Evolutionary conservation across 352 stramenopile species (phyloP), one percentile per base, ranked within the genome.

Genomic region (Globisporangium megalacanthum): DNA sequence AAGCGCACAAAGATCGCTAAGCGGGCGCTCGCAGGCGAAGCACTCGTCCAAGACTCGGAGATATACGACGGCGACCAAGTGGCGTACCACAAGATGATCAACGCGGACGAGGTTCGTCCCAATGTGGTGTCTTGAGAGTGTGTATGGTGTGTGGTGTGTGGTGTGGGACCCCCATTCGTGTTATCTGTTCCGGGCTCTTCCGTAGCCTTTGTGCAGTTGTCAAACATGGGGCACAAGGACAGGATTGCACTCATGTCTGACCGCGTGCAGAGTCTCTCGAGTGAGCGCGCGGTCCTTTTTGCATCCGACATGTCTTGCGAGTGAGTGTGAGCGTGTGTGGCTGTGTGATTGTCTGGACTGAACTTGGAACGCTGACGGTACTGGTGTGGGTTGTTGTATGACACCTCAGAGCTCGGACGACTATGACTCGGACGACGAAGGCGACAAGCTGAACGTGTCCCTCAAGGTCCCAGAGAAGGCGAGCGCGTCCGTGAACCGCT

Each of bases 151-250:
- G 19, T 69, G 2, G 42, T 72, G 54, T 66, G 22, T 60, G 51
- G 52, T 37, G 72, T 50, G 17, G 8, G 55, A 65, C 68, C 84
- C 84, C 84, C 80, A 88, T 89, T 80, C 81, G 84, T 94, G 84
- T 94, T 94, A 90, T 94, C 82, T 94, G 84, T 92, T 92, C 83
- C 69, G 84, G 76, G 84, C 92, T 68, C 70, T 50, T 79, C 75
- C 72, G 82, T 95, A 93, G 83, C 82, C 83, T 90, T 61, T 13
- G 84, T 77, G 83, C 86, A 95, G 86, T 95, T 95, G 86, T 95
- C 86, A 92, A 95, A 83, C 68, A 87, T 91, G 83, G 86, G 86
- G 86, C 55, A 95, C 54, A 95, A 6, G 37, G 72, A 86, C 20
- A 64, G 73, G 79, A 85, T 69, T 74, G 77, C 70, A 68, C 74